A percentile compares a stretch with the other conserved stretches of the same genome.
phyloP scores from a whole-genome alignment of 768 basidiomycete genomes.

The Pseudohyphozyma bogoriensis region DNA sequence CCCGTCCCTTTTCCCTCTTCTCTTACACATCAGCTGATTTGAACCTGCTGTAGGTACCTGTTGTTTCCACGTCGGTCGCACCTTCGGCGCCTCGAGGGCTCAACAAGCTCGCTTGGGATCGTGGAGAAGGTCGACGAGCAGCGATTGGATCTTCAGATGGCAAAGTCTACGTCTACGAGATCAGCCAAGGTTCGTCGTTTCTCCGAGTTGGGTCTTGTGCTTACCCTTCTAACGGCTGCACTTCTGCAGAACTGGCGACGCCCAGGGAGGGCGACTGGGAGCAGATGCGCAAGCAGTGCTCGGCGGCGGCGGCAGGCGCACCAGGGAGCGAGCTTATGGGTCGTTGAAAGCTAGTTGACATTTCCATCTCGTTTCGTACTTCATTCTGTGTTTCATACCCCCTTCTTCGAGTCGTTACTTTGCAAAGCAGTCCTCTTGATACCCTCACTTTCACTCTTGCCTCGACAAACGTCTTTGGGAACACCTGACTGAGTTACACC shows the following conservation, averaged over 20 bases:
- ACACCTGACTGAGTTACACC: no score
- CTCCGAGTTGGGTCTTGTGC: background rate
- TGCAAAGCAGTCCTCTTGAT: no score
- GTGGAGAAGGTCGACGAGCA: slow-evolving; percentile 78
- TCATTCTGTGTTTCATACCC: no score
- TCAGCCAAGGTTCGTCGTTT: slow-evolving; percentile 37
- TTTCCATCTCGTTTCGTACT: no score
- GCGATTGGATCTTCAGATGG: slow-evolving; percentile 90
- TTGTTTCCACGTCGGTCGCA: slow-evolving; percentile 72
- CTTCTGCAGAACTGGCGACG: slow-evolving; percentile 20
- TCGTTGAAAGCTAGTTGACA: no score
- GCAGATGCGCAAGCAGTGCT: slow-evolving; percentile 15
- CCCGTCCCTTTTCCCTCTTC: slow-evolving; percentile 20
- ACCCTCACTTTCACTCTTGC: no score
- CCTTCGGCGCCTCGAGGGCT: slow-evolving; percentile 53
- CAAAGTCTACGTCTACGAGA: slow-evolving; percentile 82
- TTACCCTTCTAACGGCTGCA: background rate
- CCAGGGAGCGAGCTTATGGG: no score
- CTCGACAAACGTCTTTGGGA: no score
- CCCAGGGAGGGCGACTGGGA: slow-evolving; percentile 25
- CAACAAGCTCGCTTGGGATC: slow-evolving; percentile 93
- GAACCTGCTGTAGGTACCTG: slow-evolving; percentile 57
- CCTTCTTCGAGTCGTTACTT: no score
- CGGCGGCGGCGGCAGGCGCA: no score
- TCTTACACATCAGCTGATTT: background rate